These are phyloP conservation scores for Astrephomene gubernaculifera DNA, from an alignment of 139 green algal species.

Conservation along the genomic window DNA sequence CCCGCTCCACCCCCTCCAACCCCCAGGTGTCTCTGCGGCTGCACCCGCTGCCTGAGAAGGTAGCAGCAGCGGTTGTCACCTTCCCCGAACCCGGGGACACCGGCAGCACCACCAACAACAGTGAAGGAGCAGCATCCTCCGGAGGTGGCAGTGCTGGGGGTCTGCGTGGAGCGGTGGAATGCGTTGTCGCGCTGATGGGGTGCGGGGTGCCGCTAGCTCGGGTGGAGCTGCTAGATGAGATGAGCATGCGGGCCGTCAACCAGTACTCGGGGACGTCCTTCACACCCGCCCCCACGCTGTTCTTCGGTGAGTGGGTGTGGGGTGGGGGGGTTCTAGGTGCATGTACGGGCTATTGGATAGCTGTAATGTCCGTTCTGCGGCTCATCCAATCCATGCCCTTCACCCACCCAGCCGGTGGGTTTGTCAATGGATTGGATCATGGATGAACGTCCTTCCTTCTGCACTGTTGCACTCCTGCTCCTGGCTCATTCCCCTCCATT, in stretches of 20 bases:
- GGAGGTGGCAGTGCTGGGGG: not conserved
- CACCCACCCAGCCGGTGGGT: too few relatives aligned
- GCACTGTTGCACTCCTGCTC: too few relatives aligned
- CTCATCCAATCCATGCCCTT: too few relatives aligned
- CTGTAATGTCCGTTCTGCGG: too few relatives aligned
- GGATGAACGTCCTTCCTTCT: too few relatives aligned
- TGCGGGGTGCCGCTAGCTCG: slow-evolving; percentile 71
- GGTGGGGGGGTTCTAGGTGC: too few relatives aligned
- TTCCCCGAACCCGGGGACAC: slow-evolving; percentile 55
- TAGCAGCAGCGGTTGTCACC: slow-evolving; percentile 63
- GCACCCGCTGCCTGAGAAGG: slow-evolving; percentile 60
- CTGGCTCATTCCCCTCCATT: not conserved
- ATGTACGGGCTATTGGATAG: too few relatives aligned
- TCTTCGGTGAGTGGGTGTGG: slow-evolving; percentile 67
- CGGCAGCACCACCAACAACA: not conserved
- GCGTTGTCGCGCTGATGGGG: slow-evolving; percentile 64
- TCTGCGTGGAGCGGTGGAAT: slow-evolving; percentile 61
- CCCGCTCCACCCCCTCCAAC: not conserved
- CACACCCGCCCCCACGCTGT: slow-evolving; percentile 65
- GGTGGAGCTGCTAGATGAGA: slow-evolving; percentile 76
- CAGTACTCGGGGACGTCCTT: slow-evolving; percentile 65
- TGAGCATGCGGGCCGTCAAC: slow-evolving; percentile 65
- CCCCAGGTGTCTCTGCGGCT: slow-evolving; percentile 60
- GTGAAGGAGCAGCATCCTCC: not conserved
- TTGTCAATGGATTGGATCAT: too few relatives aligned